Evolutionary conservation across 1,284 basidiomycete genomes (phyloP).

Genomic region (Porphyrellus sp.): DNA sequence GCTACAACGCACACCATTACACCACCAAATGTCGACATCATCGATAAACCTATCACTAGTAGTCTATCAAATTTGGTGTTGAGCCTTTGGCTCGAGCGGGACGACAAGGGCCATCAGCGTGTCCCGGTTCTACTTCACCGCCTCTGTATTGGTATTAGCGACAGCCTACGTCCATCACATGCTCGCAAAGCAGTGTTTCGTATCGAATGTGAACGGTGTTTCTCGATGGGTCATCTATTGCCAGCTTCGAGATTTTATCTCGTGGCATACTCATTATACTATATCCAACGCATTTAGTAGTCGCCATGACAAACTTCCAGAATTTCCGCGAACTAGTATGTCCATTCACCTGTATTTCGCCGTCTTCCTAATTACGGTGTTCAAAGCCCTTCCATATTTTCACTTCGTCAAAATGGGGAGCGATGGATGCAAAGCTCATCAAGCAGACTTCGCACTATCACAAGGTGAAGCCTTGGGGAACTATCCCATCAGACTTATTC

Average conservation of each 20-base stretch:
- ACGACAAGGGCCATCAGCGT: conserved; percentile 81
- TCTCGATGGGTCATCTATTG: conserved; percentile 96
- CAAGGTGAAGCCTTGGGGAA: conserved; percentile 84
- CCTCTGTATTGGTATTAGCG: conserved; percentile 79
- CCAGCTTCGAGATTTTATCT: conserved; percentile 89
- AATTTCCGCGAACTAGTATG: conserved; percentile 87
- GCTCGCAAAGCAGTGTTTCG: conserved; percentile 82
- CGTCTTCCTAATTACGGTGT: background rate
- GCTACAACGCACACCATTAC: conserved; percentile 46
- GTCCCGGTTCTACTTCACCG: conserved; percentile 88
- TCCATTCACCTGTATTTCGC: conserved; percentile 10
- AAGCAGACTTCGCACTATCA: conserved; percentile 69
- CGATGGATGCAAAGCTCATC: conserved; percentile 49
- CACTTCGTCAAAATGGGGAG: conserved; percentile 71
- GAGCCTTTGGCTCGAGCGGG: conserved; percentile 87
- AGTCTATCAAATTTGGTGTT: conserved; percentile 82
- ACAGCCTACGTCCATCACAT: conserved; percentile 80
- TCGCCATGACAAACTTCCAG: conserved; percentile 77
- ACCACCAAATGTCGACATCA: conserved; percentile 66
- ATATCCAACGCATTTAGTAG: conserved; percentile 79
- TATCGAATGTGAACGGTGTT: conserved; percentile 94
- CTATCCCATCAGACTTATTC: conserved; percentile 87
- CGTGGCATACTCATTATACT: conserved; percentile 87
- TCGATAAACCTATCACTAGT: conserved; percentile 80
- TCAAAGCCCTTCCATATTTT: conserved; percentile 78